phyloP scores from a whole-genome alignment of 495 filamentous ascomycete genomes.

The Apiosordaria backusii region DNA sequence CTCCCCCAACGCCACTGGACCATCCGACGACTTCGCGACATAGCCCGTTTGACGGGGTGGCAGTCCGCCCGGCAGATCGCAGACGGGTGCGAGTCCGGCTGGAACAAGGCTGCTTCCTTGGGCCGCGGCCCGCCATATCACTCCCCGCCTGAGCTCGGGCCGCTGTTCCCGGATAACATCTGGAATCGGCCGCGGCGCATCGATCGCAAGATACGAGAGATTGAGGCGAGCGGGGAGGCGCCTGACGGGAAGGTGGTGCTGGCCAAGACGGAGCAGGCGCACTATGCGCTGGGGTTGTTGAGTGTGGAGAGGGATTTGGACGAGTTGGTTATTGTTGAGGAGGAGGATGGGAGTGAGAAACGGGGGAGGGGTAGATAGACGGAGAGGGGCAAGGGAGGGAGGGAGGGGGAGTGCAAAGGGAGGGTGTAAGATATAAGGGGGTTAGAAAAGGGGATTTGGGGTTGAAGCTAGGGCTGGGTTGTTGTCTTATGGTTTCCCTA shows the following conservation, averaged over 20 bases:
- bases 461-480: no score
- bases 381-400: not conserved
- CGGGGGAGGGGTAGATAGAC: constrained; percentile 11
- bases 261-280: constrained; percentile 47
- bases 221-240: constrained; percentile 29
- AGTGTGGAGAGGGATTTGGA: constrained; percentile 52
- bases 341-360: constrained; percentile 21
- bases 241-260: constrained; percentile 39
- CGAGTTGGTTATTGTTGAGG: constrained; percentile 42
- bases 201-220: constrained; percentile 41
- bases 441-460: not conserved
- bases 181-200: constrained; percentile 42
- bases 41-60: constrained; percentile 82
- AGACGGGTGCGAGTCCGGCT: constrained; percentile 75
- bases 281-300: constrained; percentile 52
- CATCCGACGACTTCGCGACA: constrained; percentile 65
- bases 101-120: constrained; percentile 66
- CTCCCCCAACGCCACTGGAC: constrained; percentile 70
- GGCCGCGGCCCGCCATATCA: constrained; percentile 74
- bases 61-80: constrained; percentile 76
- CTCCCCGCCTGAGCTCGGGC: constrained; percentile 41
- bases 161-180: constrained; percentile 34
- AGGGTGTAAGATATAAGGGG: not conserved
- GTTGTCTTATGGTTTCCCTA: not conserved
- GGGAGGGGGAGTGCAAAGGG: not conserved